Evolutionary conservation across 306 rosid species (phyloP), one percentile per base, ranked within the genome.

Genomic region (Mucuna pruriens): DNA sequence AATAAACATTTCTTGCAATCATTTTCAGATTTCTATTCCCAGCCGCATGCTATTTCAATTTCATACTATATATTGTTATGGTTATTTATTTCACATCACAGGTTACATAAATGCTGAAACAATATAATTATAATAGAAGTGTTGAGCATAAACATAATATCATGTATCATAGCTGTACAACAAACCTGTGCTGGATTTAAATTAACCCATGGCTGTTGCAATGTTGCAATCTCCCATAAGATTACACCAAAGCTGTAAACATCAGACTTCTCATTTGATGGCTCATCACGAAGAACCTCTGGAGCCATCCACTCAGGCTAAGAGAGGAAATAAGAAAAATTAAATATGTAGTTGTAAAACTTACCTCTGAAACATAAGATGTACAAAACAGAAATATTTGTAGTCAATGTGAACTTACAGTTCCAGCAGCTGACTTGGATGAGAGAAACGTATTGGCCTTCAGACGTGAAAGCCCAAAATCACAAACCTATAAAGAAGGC

Each of bases 251-350:
- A 96, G 85, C 99, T 96, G 88, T 96, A 96, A 81, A 96, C 85
- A 85, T 96, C 99, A 29, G 97, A 93, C 82, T 93, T 96, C 86
- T 96, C 99, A 86, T 96, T 92, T 82, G 99, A 93, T 9, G 92
- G 99, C 80, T 93, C 99, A 54, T 96, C 97, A 40, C 99, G 97
- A 72, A 96, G 97, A 85, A 96, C 99, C 89, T 96, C 99, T n/a
- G 98, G 99, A 68, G 99, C 99, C 99, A 96, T 92, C 98, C 99
- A 96, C 84, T 93, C 99, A 46, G 99, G 90, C 92, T 89, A 71
- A 84, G 81, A 69, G 64, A 83, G 82, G 62, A 79, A 82, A 54
- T 45, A 52, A 54, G 62, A 64, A 80, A 46, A 52, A 60, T 81
- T 69, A 49, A 70, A 76, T 66, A 48, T 6, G 4, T 65, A 49